Conservation (phyloP, 495 filamentous ascomycete genomes). For the Penicillium verhagenii region DNA sequence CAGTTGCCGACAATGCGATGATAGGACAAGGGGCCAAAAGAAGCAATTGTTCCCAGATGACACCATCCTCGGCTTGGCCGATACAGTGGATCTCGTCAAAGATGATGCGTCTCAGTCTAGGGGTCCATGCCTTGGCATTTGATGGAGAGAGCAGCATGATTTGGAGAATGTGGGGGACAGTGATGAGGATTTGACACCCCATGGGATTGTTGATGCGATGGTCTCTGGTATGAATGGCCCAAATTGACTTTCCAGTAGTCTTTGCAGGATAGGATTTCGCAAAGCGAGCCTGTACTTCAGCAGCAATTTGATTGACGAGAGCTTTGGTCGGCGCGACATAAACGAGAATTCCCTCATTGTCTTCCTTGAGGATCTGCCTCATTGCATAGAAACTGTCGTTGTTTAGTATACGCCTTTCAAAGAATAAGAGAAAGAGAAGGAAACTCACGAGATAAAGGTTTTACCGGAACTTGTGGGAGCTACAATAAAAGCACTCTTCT, state of each 20-base stretch:
- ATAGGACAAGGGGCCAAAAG: constrained; percentile 74
- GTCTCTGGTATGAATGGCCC: constrained; percentile 78
- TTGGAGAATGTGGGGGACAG: constrained; percentile 74
- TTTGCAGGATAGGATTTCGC: constrained; percentile 54
- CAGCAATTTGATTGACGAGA: constrained; percentile 79
- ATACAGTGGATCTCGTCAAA: constrained; percentile 86
- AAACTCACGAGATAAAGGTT: constrained; percentile 52
- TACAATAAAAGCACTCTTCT: constrained; percentile 69
- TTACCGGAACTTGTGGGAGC: constrained; percentile 73
- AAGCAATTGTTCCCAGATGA: constrained; percentile 79
- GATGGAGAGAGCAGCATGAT: constrained; percentile 70
- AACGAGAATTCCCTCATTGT: constrained; percentile 67
- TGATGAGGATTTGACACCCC: constrained; percentile 72
- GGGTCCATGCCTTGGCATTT: constrained; percentile 67
- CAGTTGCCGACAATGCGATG: constrained; percentile 76
- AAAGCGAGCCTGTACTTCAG: constrained; percentile 68
- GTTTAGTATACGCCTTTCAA: background rate
- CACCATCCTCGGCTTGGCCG: constrained; percentile 71
- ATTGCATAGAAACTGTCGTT: constrained; percentile 67
- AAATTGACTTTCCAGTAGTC: constrained; percentile 61
- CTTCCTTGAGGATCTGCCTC: constrained; percentile 65
- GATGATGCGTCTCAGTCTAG: constrained; percentile 67
- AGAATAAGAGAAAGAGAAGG: background rate
- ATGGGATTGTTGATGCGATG: constrained; percentile 67
- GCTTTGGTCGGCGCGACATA: constrained; percentile 83